phyloP scores from a whole-genome alignment of 441 rosid genomes.

The Cnidoscolus chayamansa region DNA sequence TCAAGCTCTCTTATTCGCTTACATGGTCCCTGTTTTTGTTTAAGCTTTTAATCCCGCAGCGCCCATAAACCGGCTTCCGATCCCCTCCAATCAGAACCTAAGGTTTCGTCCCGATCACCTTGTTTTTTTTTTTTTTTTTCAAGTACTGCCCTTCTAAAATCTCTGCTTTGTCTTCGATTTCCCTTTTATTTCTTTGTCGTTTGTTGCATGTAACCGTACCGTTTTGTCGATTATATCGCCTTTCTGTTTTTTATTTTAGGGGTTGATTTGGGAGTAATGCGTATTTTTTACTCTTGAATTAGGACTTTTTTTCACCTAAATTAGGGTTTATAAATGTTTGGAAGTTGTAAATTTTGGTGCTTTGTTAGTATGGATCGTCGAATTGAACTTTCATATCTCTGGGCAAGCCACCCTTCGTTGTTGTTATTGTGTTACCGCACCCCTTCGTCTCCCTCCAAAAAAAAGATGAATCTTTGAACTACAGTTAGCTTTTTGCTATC shows the following conservation, averaged over 20 bases:
- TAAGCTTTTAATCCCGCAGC: background rate
- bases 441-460: too few relatives aligned
- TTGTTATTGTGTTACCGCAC: too few relatives aligned
- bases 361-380: background rate
- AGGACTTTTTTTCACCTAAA: background rate
- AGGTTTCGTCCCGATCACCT: background rate
- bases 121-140: background rate
- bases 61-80: background rate
- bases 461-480: background rate
- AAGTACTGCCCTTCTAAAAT: background rate
- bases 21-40: background rate
- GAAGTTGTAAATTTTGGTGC: background rate
- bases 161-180: background rate
- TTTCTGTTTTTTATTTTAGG: background rate
- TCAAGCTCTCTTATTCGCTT: background rate
- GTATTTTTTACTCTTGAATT: background rate
- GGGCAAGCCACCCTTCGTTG: background rate
- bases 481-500: background rate
- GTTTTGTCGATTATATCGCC: conserved; percentile 5
- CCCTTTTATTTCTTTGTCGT: background rate
- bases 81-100: background rate
- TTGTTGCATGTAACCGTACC: background rate
- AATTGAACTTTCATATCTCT: conserved; percentile 1
- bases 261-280: background rate
- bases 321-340: conserved; percentile 1